Evolutionary conservation across 2,329 filamentous ascomycete genomes (phyloP).

Genomic region (Paracorniculantispora psalliotae): DNA sequence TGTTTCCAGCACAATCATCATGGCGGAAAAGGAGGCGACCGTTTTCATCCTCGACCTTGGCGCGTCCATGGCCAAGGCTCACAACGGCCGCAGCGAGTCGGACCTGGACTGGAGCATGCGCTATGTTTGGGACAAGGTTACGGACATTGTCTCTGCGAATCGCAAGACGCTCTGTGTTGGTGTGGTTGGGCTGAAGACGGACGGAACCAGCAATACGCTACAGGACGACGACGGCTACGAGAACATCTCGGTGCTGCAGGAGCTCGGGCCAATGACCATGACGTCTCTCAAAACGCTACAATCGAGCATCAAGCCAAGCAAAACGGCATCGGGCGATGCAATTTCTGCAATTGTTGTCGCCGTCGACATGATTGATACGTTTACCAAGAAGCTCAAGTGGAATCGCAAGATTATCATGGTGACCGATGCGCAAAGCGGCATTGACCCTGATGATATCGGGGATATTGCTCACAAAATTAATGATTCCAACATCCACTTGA

Average conservation of each 20-base stretch:
- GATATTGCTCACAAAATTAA: slow-evolving; percentile 71
- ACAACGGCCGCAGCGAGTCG: slow-evolving; percentile 66
- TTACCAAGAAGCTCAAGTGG: slow-evolving; percentile 79
- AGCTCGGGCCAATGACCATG: slow-evolving; percentile 57
- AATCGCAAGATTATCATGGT: slow-evolving; percentile 76
- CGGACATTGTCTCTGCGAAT: slow-evolving; percentile 62
- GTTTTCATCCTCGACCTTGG: slow-evolving; percentile 90
- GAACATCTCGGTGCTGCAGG: slow-evolving; percentile 77
- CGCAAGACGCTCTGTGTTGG: slow-evolving; percentile 65
- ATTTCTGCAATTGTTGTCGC: slow-evolving; percentile 84
- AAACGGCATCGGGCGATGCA: slow-evolving; percentile 69
- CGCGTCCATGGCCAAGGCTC: slow-evolving; percentile 70
- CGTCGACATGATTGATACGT: slow-evolving; percentile 74
- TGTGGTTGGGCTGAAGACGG: slow-evolving; percentile 79
- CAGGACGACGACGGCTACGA: slow-evolving; percentile 68
- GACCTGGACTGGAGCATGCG: slow-evolving; percentile 86
- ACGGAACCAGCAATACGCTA: slow-evolving; percentile 67
- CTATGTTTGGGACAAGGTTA: slow-evolving; percentile 90
- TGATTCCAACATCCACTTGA: slow-evolving; percentile 69
- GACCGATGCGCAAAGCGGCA: slow-evolving; percentile 70
- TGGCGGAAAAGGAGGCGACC: slow-evolving; percentile 91
- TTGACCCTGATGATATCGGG: slow-evolving; percentile 67
- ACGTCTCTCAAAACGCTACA: slow-evolving; percentile 62
- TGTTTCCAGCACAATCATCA: slow-evolving; percentile 34
- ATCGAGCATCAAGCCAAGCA: slow-evolving; percentile 59